Base-by-base conservation (phyloP, 345 rosid species). In the Pelargonium nanum region DNA sequence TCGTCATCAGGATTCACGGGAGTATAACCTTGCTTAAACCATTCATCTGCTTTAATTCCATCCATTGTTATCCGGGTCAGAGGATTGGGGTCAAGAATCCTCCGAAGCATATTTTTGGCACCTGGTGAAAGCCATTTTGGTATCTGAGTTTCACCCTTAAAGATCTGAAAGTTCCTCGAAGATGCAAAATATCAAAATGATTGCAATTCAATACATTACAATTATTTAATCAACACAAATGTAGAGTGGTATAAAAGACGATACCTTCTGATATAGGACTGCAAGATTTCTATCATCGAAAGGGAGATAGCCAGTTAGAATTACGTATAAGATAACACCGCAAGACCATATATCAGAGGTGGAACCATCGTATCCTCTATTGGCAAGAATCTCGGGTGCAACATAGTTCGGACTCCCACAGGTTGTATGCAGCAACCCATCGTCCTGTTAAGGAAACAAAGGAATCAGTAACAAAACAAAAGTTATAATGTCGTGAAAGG, bases 341-440 rank as follows among this genome's bases (percentile, higher is more conserved):
- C 97, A 89, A 0, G 97, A 92, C 99, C 99, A 89, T 66, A 83
- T 75, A 72, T 92, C 99, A 5, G 97, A 85, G 21, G 94, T 77
- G 61, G 96, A 84, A 63, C 97, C 97, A 44, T 93, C 82, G 2
- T 93, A 93, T 17, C 99, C 99, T 79, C 81, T 76, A 68, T 87
- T 93, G 12, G 82, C 78, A 57, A 93, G 85, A 58, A 93, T 80
- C 78, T 93, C 99, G 1, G 99, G 99, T 0, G 99, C 99, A 59
- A 93, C 91, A 57, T 93, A 93, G 70, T 93, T 93, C n/a, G 99
- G 99, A 66, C 97, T 93, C 66, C 99, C 99, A 58, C 99, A 93
- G 10, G 95, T 89, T 59, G 99, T 93, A 67, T 89, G 99, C 74
- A 93, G 73, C 57, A 93, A 74, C 24, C 99, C 97, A 21, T 93